Evolutionary conservation across 2,329 filamentous ascomycete species (phyloP).

Genomic region (Ophiostoma angusticollis): DNA sequence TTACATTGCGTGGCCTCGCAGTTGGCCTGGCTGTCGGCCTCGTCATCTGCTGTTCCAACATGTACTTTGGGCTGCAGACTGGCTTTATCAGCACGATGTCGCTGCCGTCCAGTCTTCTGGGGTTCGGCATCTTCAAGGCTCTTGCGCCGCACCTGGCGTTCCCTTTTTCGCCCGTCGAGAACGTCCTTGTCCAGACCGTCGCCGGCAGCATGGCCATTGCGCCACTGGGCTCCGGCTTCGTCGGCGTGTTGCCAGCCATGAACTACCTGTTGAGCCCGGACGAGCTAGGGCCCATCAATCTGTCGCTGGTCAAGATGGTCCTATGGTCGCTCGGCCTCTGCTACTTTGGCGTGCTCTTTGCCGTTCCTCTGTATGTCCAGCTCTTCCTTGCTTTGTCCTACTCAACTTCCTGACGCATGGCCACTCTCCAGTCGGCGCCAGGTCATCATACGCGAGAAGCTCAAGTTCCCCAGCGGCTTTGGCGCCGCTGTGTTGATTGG

Average conservation of each 20-base stretch:
- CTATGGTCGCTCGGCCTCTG: constrained; percentile 88
- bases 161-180: constrained; percentile 89
- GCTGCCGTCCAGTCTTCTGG: constrained; percentile 89
- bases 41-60: constrained; percentile 91
- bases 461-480: constrained; percentile 91
- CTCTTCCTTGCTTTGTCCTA: not conserved
- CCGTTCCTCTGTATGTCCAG: constrained; percentile 58
- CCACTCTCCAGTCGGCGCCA: constrained; percentile 56
- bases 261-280: constrained; percentile 68
- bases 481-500: constrained; percentile 89
- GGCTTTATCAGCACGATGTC: constrained; percentile 65
- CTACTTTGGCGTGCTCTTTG: constrained; percentile 95
- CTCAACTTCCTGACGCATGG: not conserved
- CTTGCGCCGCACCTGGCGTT: constrained; percentile 58
- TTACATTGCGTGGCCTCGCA: constrained; percentile 68
- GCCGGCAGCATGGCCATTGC: constrained; percentile 93
- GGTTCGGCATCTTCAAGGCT: constrained; percentile 84
- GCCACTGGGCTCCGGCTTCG: constrained; percentile 90
- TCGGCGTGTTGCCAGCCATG: constrained; percentile 87
- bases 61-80: constrained; percentile 75
- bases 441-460: constrained; percentile 81
- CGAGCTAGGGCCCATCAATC: constrained; percentile 63
- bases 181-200: constrained; percentile 91
- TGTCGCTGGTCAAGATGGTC: constrained; percentile 65
- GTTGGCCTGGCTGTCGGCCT: constrained; percentile 77